phyloP scores from a whole-genome alignment of 2,329 filamentous ascomycete species.

The Clonostachys rhizophaga region DNA sequence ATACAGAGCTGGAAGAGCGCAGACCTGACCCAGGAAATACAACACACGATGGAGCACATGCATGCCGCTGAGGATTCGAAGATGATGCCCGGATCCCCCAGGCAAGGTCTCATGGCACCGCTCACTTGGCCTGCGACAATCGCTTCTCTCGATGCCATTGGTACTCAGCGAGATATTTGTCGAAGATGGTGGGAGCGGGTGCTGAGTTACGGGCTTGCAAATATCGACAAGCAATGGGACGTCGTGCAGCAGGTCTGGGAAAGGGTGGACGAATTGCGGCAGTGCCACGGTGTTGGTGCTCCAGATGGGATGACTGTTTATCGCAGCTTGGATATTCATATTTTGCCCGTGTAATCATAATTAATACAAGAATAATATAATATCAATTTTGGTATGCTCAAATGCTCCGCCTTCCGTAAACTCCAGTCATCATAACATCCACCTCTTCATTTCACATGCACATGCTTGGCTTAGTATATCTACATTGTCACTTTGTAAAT shows the following conservation, averaged over 20 bases:
- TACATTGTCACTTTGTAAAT: no score
- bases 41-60: background rate
- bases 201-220: background rate
- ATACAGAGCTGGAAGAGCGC: background rate
- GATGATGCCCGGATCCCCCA: background rate
- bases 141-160: background rate
- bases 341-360: no score
- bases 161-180: background rate
- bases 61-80: background rate
- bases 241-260: slow-evolving; percentile 1
- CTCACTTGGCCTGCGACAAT: background rate
- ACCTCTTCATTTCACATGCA: no score
- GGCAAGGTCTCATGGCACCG: background rate
- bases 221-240: background rate
- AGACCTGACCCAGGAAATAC: background rate
- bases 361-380: no score
- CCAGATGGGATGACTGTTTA: no score
- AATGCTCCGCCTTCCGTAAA: no score
- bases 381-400: no score
- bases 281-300: no score
- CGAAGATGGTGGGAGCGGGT: background rate
- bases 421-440: no score
- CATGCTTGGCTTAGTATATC: no score
- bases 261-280: background rate
- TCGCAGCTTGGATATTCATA: no score